phyloP scores from a whole-genome alignment of 257 asterid genomes.

The Nicotiana attenuata region DNA sequence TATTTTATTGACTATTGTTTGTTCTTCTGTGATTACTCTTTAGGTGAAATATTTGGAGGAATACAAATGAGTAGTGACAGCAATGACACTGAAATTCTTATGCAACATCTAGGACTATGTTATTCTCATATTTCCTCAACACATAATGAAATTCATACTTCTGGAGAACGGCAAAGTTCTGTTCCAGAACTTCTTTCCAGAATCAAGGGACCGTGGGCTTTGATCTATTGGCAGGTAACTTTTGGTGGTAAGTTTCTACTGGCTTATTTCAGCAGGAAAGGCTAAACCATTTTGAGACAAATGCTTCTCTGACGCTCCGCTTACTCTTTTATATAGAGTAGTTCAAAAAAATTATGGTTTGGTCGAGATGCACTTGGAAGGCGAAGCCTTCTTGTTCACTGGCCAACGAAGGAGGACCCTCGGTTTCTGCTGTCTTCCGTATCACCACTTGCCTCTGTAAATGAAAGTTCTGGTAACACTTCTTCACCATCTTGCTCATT shows the following conservation, averaged over 20 bases:
- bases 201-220: conserved; percentile 96
- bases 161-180: conserved; percentile 35
- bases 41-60: conserved; percentile 95
- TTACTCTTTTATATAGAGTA: conserved; percentile 43
- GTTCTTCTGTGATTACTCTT: background rate
- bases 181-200: conserved; percentile 73
- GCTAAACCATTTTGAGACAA: background rate
- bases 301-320: background rate
- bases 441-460: conserved; percentile 50
- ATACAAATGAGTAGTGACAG: conserved; percentile 38
- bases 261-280: conserved; percentile 17
- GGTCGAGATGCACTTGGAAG: conserved; percentile 98
- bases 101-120: conserved; percentile 62
- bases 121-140: conserved; percentile 46
- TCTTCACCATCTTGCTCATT: conserved; percentile 4
- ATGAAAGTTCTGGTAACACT: conserved; percentile 44
- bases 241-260: conserved; percentile 68
- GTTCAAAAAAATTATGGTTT: conserved; percentile 83
- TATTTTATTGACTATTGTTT: background rate
- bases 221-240: conserved; percentile 98
- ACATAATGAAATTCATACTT: conserved; percentile 22
- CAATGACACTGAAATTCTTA: conserved; percentile 75
- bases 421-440: conserved; percentile 86
- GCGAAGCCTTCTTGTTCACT: conserved; percentile 92
- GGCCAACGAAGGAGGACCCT: conserved; percentile 76